These are phyloP conservation scores for Fraxinus velutina DNA, from an alignment of 305 asterid genomes.

Conservation along the genomic window DNA sequence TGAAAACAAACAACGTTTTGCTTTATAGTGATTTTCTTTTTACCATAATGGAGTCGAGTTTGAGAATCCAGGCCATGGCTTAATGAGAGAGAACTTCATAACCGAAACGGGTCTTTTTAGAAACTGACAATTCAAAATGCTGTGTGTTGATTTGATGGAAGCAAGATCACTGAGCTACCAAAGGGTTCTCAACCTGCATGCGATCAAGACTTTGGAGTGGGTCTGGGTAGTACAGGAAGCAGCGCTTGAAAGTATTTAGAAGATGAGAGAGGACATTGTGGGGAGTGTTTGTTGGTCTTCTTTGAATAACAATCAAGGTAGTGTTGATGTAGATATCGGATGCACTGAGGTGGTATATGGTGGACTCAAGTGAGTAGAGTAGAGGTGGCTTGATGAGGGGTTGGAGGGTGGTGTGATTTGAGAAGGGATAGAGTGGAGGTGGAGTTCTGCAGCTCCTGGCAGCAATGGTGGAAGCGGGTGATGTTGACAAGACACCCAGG, in stretches of 20 bases:
- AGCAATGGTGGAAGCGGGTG: slow-evolving; percentile 25
- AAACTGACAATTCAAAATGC: slow-evolving; percentile 47
- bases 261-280: slow-evolving; percentile 40
- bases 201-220: slow-evolving; percentile 64
- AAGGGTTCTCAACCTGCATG: slow-evolving; percentile 74
- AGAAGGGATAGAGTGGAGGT: slow-evolving; percentile 22
- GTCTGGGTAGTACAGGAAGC: slow-evolving; percentile 73
- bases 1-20: not conserved
- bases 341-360: slow-evolving; percentile 18
- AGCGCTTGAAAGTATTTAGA: slow-evolving; percentile 53
- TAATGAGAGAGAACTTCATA: slow-evolving; percentile 35
- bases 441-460: slow-evolving; percentile 28
- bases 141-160: slow-evolving; percentile 51
- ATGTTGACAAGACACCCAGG: slow-evolving; percentile 9
- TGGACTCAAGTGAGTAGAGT: slow-evolving; percentile 22
- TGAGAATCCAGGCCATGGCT: slow-evolving; percentile 50
- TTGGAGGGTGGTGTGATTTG: slow-evolving; percentile 29
- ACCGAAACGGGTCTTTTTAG: slow-evolving; percentile 37
- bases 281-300: slow-evolving; percentile 33
- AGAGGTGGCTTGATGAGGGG: slow-evolving; percentile 16
- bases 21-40: not conserved
- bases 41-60: slow-evolving; percentile 67
- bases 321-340: slow-evolving; percentile 19
- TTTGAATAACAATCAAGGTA: slow-evolving; percentile 21
- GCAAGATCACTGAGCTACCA: slow-evolving; percentile 70